Conservation (phyloP, 495 filamentous ascomycete species). For the Penicillium cosmopolitanum region DNA sequence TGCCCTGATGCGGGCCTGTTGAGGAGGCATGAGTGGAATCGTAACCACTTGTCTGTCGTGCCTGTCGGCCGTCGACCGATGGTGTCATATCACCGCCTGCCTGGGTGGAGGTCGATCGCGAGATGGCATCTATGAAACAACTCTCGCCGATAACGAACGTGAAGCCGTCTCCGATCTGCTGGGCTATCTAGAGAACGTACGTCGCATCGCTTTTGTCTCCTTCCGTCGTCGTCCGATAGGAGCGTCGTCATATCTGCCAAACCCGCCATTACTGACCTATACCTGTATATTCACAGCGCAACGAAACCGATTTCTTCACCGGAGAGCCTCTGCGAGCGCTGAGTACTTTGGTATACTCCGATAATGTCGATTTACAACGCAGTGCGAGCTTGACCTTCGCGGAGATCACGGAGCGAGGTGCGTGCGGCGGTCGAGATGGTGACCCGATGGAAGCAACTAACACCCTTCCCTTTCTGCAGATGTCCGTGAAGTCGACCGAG, state of each 20-base stretch:
- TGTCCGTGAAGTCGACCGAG: conserved; percentile 92
- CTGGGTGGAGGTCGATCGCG: conserved; percentile 74
- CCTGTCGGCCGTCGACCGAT: conserved; percentile 49
- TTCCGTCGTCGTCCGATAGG: conserved; percentile 11
- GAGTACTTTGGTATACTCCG: conserved; percentile 94
- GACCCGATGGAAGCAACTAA: conserved; percentile 16
- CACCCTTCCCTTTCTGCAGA: conserved; percentile 55
- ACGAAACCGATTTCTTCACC: conserved; percentile 96
- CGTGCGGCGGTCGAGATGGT: conserved; percentile 28
- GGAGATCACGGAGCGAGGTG: conserved; percentile 98
- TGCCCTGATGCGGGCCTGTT: conserved; percentile 39
- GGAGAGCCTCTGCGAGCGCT: conserved; percentile 94
- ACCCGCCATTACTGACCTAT: conserved; percentile 12
- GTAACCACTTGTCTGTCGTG: conserved; percentile 47
- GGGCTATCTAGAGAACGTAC: conserved; percentile 93
- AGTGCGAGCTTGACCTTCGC: conserved; percentile 98
- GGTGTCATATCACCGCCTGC: conserved; percentile 53
- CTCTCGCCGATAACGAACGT: conserved; percentile 92
- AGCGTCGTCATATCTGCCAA: neutral
- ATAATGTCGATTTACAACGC: conserved; percentile 97
- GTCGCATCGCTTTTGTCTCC: conserved; percentile 26
- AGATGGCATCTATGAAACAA: conserved; percentile 94
- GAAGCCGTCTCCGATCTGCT: conserved; percentile 96
- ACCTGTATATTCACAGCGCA: conserved; percentile 59
- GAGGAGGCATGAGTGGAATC: conserved; percentile 47